Conservation (phyloP, 2,329 filamentous ascomycete species). For the Cryphonectria naterciae region DNA sequence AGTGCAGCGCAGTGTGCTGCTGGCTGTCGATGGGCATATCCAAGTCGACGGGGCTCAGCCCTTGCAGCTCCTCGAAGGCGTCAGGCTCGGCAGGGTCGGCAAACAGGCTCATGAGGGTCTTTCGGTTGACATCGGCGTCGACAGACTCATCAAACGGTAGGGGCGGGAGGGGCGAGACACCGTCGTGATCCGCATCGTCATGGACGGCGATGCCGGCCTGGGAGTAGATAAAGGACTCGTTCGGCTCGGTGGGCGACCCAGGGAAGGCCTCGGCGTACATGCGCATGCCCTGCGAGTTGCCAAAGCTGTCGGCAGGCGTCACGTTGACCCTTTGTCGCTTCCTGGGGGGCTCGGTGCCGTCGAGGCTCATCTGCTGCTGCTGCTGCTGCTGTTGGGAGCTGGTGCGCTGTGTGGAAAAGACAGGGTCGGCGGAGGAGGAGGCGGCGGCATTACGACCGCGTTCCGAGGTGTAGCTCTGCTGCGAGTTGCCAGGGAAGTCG, state of each 20-base stretch:
- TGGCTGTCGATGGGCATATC: slow-evolving; percentile 92
- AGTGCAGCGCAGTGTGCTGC: slow-evolving; percentile 89
- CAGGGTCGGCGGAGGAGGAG: slow-evolving; percentile 55
- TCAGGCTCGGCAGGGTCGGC: slow-evolving; percentile 67
- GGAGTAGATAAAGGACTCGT: slow-evolving; percentile 76
- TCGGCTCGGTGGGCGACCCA: slow-evolving; percentile 77
- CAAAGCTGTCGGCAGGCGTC: slow-evolving; percentile 62
- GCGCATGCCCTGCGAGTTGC: slow-evolving; percentile 54
- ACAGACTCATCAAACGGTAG: slow-evolving; percentile 64
- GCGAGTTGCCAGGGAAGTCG: slow-evolving; percentile 73
- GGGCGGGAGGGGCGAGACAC: slow-evolving; percentile 65
- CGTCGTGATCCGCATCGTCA: slow-evolving; percentile 51
- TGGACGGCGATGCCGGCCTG: slow-evolving; percentile 51
- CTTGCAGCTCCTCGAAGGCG: slow-evolving; percentile 77
- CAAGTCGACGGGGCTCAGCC: slow-evolving; percentile 77
- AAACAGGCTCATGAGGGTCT: slow-evolving; percentile 80
- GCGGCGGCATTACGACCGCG: slow-evolving; percentile 64
- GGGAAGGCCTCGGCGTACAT: slow-evolving; percentile 57
- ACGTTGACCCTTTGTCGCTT: slow-evolving; percentile 71
- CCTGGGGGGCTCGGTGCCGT: slow-evolving; percentile 74
- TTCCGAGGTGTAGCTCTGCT: slow-evolving; percentile 81
- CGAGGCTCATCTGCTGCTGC: slow-evolving; percentile 48
- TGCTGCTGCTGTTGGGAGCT: slow-evolving; percentile 28
- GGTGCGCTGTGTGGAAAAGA: slow-evolving; percentile 63
- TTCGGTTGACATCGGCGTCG: slow-evolving; percentile 78